Conservation (phyloP, 176 grass and related monocot species). For the Avena atlantica region DNA sequence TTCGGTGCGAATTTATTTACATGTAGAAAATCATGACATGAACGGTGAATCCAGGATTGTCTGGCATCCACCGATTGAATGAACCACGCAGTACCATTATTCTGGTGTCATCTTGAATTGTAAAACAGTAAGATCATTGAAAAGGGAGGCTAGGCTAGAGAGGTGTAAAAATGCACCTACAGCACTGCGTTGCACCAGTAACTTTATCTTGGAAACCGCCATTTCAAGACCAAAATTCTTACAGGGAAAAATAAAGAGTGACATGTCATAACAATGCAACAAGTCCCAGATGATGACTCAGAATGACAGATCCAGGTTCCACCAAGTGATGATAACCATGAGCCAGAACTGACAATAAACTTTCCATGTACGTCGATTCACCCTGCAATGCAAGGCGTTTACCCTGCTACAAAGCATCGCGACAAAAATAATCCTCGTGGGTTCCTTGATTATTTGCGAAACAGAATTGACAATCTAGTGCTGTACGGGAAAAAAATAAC, state of each 20-base stretch:
- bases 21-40: too few species aligned
- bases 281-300: neutral
- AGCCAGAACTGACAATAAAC: neutral
- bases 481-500: slow-evolving; percentile 43
- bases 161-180: too few species aligned
- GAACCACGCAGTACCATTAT: too few species aligned
- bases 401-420: slow-evolving; percentile 35
- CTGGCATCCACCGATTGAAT: too few species aligned
- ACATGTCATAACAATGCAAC: neutral
- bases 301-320: neutral
- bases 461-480: slow-evolving; percentile 44
- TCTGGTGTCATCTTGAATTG: too few species aligned
- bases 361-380: slow-evolving; percentile 1
- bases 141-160: too few species aligned
- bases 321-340: neutral
- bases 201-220: neutral
- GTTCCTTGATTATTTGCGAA: slow-evolving; percentile 60
- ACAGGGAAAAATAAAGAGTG: neutral
- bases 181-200: neutral
- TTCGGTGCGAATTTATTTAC: too few species aligned
- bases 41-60: too few species aligned
- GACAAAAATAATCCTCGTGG: slow-evolving; percentile 15
- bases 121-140: too few species aligned
- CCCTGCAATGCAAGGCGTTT: slow-evolving; percentile 41
- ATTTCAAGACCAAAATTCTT: neutral